Conservation (phyloP, 257 asterid genomes). For the Solanum pinnatisectum region DNA sequence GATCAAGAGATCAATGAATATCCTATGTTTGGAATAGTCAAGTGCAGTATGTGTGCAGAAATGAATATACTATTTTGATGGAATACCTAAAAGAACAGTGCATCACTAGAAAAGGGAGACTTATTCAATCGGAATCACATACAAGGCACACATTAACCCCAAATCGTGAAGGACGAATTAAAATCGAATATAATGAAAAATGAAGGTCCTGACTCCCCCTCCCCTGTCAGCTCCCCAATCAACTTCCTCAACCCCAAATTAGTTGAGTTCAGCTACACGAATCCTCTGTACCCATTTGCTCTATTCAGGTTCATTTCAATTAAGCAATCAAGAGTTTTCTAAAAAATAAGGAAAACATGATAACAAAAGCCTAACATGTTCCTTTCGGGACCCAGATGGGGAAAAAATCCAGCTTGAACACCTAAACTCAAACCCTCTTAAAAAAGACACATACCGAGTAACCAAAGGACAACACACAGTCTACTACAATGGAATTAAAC, state of each 20-base stretch:
- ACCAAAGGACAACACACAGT: neutral
- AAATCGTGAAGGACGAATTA: neutral
- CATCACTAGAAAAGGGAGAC: neutral
- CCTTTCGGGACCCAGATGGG: neutral
- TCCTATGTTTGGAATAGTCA: neutral
- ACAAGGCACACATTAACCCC: neutral
- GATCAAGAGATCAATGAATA: neutral
- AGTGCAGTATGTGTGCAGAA: neutral
- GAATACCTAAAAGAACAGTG: neutral
- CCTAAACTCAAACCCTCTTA: neutral
- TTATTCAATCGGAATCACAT: neutral
- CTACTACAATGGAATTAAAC: neutral
- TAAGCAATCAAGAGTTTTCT: neutral
- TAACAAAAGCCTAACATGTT: neutral
- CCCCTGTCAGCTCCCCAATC: neutral
- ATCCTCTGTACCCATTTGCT: neutral
- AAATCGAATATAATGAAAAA: neutral
- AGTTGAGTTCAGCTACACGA: neutral
- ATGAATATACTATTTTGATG: neutral
- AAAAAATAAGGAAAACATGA: neutral
- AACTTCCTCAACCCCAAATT: neutral
- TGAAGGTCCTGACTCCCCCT: neutral
- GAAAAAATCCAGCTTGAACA: neutral
- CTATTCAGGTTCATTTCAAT: neutral
- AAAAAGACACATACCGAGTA: neutral